phyloP scores from a whole-genome alignment of 768 basidiomycete species.

The Psilocybe sp. region DNA sequence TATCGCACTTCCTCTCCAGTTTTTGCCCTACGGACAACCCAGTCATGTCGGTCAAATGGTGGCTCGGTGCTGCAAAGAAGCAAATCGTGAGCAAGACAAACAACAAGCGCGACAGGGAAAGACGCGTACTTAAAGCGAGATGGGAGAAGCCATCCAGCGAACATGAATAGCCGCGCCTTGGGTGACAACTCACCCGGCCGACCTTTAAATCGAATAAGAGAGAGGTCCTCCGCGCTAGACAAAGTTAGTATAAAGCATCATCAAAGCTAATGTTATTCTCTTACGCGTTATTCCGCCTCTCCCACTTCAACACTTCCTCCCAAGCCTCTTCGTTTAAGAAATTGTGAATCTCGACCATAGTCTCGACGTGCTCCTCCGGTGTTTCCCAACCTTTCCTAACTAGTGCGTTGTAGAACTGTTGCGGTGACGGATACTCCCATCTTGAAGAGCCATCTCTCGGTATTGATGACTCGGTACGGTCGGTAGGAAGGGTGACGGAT shows the following conservation, averaged over 20 bases:
- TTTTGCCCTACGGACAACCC: conserved; percentile 81
- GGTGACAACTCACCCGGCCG: conserved; percentile 92
- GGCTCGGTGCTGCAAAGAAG: conserved; percentile 65
- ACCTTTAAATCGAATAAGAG: conserved; percentile 84
- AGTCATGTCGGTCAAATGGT: conserved; percentile 98
- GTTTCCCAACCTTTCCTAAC: conserved; percentile 97
- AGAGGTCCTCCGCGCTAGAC: conserved; percentile 60
- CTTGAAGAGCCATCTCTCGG: conserved; percentile 57
- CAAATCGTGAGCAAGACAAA: neutral
- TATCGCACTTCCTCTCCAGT: conserved; percentile 87
- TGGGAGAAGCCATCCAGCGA: conserved; percentile 88
- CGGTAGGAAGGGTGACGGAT: conserved; percentile 59
- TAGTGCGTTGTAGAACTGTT: conserved; percentile 97
- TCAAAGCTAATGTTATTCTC: conserved; percentile 20
- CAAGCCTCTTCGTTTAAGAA: conserved; percentile 97
- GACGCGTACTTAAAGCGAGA: conserved; percentile 79
- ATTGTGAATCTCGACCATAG: conserved; percentile 98
- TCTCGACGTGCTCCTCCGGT: conserved; percentile 92
- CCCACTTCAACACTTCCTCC: conserved; percentile 94
- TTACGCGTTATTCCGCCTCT: conserved; percentile 63
- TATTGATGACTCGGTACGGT: conserved; percentile 81
- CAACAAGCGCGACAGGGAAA: neutral
- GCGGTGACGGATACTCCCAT: conserved; percentile 97
- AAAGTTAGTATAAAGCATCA: conserved; percentile 2
- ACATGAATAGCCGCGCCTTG: conserved; percentile 84